Evolutionary conservation across 1,139 yeast genomes (phyloP).

Genomic region (Candida tetrigidarum): DNA sequence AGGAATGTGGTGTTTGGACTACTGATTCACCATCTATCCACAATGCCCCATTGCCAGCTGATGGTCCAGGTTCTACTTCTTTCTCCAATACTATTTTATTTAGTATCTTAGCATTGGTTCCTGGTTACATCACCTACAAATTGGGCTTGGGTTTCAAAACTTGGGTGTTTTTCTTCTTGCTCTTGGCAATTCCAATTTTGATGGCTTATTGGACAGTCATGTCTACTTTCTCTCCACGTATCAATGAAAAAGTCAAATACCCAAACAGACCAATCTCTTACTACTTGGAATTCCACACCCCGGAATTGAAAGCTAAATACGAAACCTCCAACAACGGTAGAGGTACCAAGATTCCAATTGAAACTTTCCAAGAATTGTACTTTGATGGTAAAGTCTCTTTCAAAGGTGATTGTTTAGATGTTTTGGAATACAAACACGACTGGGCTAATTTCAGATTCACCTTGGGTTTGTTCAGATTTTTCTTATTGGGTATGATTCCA

Average conservation of each 20-base stretch:
- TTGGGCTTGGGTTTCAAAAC: slow-evolving; percentile 78
- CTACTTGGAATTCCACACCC: slow-evolving; percentile 83
- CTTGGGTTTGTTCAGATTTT: slow-evolving; percentile 74
- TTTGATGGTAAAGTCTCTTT: slow-evolving; percentile 84
- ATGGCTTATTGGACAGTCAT: slow-evolving; percentile 82
- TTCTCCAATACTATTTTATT: slow-evolving; percentile 68
- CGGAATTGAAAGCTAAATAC: slow-evolving; percentile 72
- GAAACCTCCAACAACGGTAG: slow-evolving; percentile 55
- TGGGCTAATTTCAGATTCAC: slow-evolving; percentile 90
- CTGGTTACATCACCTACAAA: slow-evolving; percentile 65
- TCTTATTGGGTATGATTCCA: slow-evolving; percentile 88
- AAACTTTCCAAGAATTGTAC: slow-evolving; percentile 88
- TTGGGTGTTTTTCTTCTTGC: slow-evolving; percentile 56
- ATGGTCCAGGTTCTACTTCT: slow-evolving; percentile 84
- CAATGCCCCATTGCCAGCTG: slow-evolving; percentile 90
- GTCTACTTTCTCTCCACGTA: slow-evolving; percentile 79
- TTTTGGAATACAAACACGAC: slow-evolving; percentile 86
- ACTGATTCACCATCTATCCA: slow-evolving; percentile 74
- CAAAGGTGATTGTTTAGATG: slow-evolving; percentile 87
- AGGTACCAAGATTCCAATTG: slow-evolving; percentile 83
- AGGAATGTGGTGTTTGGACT: slow-evolving; percentile 62
- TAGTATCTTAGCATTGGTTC: slow-evolving; percentile 59
- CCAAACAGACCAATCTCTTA: slow-evolving; percentile 81
- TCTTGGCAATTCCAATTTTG: slow-evolving; percentile 69
- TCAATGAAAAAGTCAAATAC: slow-evolving; percentile 75